phyloP scores from a whole-genome alignment of 495 filamentous ascomycete genomes.

The Aspergillus sparsus region DNA sequence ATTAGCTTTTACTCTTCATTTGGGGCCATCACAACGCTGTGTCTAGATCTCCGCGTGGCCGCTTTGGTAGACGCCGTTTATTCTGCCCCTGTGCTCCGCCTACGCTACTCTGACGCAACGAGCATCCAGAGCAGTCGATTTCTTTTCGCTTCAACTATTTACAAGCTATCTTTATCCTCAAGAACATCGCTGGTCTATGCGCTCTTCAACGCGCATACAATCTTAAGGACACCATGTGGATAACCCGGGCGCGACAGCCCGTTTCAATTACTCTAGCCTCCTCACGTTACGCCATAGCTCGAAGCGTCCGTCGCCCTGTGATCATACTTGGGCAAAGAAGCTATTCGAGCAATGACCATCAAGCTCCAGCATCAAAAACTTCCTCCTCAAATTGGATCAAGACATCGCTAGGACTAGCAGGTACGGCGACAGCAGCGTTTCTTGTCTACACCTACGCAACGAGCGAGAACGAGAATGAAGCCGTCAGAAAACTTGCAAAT shows the following conservation, averaged over 20 bases:
- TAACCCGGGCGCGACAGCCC: constrained; percentile 33
- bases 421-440: constrained; percentile 39
- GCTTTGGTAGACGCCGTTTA: constrained; percentile 15
- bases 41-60: constrained; percentile 21
- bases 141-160: neutral
- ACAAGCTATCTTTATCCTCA: neutral
- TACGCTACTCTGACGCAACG: constrained; percentile 35
- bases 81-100: constrained; percentile 45
- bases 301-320: constrained; percentile 22
- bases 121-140: constrained; percentile 27
- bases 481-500: constrained; percentile 26
- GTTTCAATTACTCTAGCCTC: constrained; percentile 23
- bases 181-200: constrained; percentile 10
- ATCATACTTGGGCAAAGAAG: constrained; percentile 32
- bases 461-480: constrained; percentile 25
- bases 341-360: constrained; percentile 34
- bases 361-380: constrained; percentile 17
- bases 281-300: constrained; percentile 24
- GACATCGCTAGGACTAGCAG: constrained; percentile 39
- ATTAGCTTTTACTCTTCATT: neutral
- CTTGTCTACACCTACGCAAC: constrained; percentile 40
- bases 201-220: constrained; percentile 2
- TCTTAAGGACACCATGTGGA: constrained; percentile 32
- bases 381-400: constrained; percentile 37
- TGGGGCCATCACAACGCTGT: neutral